phyloP scores from a whole-genome alignment of 768 basidiomycete genomes.

The Lentinula edodes region DNA sequence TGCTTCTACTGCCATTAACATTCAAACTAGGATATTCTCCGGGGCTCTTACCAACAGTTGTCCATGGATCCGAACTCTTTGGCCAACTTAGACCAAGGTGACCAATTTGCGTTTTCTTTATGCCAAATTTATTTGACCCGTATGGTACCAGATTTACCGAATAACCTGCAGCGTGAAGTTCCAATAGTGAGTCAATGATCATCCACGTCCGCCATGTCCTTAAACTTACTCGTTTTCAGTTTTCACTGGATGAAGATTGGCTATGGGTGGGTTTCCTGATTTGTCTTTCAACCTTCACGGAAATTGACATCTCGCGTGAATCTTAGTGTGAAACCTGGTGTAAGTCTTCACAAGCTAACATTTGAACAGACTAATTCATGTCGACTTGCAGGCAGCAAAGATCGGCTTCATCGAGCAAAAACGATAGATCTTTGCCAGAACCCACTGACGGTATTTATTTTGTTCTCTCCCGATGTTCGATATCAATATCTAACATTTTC shows the following conservation, averaged over 20 bases:
- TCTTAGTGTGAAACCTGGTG: constrained; percentile 97
- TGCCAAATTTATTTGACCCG: background rate
- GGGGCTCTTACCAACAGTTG: constrained; percentile 87
- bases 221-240: constrained; percentile 35
- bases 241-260: constrained; percentile 90
- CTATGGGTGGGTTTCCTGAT: constrained; percentile 65
- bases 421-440: constrained; percentile 97
- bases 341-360: constrained; percentile 27
- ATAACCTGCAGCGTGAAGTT: constrained; percentile 87
- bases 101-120: background rate
- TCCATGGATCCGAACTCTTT: constrained; percentile 94
- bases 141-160: constrained; percentile 71
- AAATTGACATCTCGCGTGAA: background rate
- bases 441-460: constrained; percentile 74
- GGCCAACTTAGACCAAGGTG: constrained; percentile 92
- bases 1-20: background rate
- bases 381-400: constrained; percentile 61
- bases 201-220: background rate
- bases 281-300: background rate
- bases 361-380: background rate
- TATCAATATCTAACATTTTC: background rate
- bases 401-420: constrained; percentile 74
- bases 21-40: constrained; percentile 65
- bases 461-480: background rate
- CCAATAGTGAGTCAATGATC: constrained; percentile 68